Conservation (phyloP, 805 yeast genomes). For the Kodamaea kakaduensis region DNA sequence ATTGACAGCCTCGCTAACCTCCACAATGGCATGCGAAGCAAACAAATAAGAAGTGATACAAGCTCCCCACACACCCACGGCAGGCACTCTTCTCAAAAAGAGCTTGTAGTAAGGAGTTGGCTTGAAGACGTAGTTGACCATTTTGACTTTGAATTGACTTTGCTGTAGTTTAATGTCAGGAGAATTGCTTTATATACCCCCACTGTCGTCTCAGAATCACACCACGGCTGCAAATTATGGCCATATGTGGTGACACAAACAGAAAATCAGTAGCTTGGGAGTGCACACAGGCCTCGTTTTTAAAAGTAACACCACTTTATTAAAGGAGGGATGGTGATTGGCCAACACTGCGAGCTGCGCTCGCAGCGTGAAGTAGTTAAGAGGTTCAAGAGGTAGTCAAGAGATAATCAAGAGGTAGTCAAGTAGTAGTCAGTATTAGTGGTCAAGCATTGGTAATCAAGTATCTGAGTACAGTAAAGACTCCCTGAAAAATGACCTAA, state of each 20-base stretch:
- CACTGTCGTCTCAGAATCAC: background rate
- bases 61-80: conserved; percentile 28
- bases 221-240: conserved; percentile 4
- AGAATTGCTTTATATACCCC: background rate
- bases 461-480: too few relatives aligned
- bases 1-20: conserved; percentile 20
- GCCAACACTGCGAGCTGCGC: too few relatives aligned
- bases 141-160: conserved; percentile 7
- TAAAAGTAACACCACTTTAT: conserved; percentile 3
- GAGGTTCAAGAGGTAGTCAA: too few relatives aligned
- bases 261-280: background rate
- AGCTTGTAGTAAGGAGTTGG: conserved; percentile 22
- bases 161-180: background rate
- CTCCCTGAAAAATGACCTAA: too few relatives aligned
- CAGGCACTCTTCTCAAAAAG: conserved; percentile 28
- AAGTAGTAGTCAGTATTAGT: too few relatives aligned
- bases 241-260: too few relatives aligned
- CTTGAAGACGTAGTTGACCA: conserved; percentile 11
- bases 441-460: too few relatives aligned
- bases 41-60: conserved; percentile 28
- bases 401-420: too few relatives aligned
- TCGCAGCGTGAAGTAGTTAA: too few relatives aligned
- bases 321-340: too few relatives aligned
- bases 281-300: background rate
- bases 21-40: conserved; percentile 34